Evolutionary conservation across 192 early-diverging fungal species (phyloP).

Genomic region (Coemansia sp.): DNA sequence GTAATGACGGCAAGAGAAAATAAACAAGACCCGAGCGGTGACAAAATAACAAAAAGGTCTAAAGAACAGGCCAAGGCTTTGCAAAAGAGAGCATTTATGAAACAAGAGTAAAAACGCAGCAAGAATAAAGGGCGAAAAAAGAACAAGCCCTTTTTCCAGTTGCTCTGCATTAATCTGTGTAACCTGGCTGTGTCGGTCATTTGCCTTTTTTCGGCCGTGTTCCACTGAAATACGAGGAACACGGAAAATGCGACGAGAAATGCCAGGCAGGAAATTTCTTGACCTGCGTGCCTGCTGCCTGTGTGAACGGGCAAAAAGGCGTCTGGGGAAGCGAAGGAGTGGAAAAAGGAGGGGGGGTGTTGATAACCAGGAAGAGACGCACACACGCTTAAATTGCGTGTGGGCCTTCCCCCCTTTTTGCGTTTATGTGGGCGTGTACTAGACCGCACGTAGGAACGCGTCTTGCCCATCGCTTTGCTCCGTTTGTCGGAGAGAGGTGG

Average conservation of each 20-base stretch:
- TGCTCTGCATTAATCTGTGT: background rate
- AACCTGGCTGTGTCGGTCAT: background rate
- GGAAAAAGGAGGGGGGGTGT: background rate
- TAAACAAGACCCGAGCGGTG: background rate
- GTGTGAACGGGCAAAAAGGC: background rate
- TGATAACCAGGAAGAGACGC: background rate
- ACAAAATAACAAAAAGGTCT: conserved; percentile 13
- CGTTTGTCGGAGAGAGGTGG: too few relatives aligned
- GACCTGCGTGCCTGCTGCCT: background rate
- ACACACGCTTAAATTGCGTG: background rate
- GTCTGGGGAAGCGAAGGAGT: background rate
- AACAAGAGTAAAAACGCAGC: background rate
- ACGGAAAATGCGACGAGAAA: background rate
- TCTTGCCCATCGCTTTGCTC: too few relatives aligned
- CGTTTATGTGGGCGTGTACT: too few relatives aligned
- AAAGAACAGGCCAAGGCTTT: background rate
- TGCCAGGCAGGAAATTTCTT: background rate
- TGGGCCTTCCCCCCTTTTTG: background rate
- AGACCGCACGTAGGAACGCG: too few relatives aligned
- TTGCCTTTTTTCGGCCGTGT: background rate
- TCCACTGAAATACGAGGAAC: background rate
- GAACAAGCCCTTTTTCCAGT: background rate
- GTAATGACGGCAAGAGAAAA: conserved; percentile 1
- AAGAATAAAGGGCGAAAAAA: conserved; percentile 5
- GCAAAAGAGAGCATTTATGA: conserved; percentile 2